These are phyloP conservation scores for Melaleuca alternifolia DNA, from an alignment of 345 rosid species.

Conservation along the genomic window DNA sequence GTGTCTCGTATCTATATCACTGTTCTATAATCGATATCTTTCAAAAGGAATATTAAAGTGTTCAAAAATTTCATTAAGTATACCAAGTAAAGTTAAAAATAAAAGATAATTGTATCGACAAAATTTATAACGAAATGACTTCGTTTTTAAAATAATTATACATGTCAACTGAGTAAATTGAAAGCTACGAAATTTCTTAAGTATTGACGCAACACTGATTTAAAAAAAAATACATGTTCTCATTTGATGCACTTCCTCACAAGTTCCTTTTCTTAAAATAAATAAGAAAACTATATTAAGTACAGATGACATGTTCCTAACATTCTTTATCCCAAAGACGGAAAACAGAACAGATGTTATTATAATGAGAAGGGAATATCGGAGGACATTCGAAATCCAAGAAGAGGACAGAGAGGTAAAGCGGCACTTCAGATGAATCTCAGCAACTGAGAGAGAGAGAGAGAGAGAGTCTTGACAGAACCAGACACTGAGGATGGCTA, in stretches of 20 bases:
- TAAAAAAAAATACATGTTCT: background rate
- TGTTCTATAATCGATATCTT: background rate
- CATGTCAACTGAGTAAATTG: accelerated
- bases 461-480: background rate
- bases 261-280: background rate
- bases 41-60: background rate
- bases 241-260: background rate
- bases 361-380: conserved; percentile 4
- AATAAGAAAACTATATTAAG: background rate
- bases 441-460: conserved; percentile 15
- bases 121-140: background rate
- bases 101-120: background rate
- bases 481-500: conserved; percentile 25
- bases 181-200: background rate
- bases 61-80: background rate
- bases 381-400: conserved; percentile 31
- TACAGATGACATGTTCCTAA: background rate
- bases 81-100: accelerated
- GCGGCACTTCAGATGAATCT: conserved; percentile 52
- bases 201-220: background rate
- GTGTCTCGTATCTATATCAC: background rate
- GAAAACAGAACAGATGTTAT: background rate
- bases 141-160: background rate
- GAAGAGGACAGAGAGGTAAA: conserved; percentile 26
- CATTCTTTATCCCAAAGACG: background rate